phyloP scores from a whole-genome alignment of 345 rosid species.

The Mangifera indica region DNA sequence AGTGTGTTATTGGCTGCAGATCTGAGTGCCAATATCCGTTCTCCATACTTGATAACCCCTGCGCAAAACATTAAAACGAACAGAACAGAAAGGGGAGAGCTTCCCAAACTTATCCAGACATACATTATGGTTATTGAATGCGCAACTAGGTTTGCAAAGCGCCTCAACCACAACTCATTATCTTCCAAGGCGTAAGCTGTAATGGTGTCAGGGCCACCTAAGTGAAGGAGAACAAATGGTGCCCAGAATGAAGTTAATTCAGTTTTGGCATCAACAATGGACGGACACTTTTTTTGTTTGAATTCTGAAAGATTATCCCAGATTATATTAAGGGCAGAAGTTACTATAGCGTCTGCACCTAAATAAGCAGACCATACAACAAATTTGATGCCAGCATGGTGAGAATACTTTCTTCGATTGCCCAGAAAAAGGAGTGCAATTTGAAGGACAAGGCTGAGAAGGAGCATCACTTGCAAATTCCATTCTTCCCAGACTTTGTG shows the following conservation, averaged over 20 bases:
- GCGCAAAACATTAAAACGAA: conserved; percentile 5
- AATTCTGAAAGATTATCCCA: neutral
- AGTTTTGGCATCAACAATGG: too few relatives aligned
- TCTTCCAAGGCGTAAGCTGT: conserved; percentile 22
- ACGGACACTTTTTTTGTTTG: too few relatives aligned
- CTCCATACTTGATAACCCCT: neutral
- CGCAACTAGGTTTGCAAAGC: conserved; percentile 29
- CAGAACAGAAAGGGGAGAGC: conserved; percentile 13
- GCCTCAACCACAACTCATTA: too few relatives aligned
- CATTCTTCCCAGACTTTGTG: conserved; percentile 10
- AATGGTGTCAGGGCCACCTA: conserved; percentile 37
- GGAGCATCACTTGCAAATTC: conserved; percentile 10
- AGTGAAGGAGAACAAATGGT: conserved; percentile 40
- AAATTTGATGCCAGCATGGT: neutral
- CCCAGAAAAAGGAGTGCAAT: conserved; percentile 3
- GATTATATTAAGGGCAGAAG: conserved; percentile 9
- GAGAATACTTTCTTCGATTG: neutral
- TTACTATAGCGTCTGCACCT: conserved; percentile 3
- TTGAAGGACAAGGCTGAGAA: conserved; percentile 12
- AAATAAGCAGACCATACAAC: conserved; percentile 1
- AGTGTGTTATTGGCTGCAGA: conserved; percentile 3
- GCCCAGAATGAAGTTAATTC: neutral
- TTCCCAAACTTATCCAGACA: conserved; percentile 21
- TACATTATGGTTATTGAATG: conserved; percentile 26
- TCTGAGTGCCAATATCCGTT: conserved; percentile 1